A percentile compares a stretch with the other conserved stretches of the same genome.
Conservation (phyloP, 2,329 filamentous ascomycete species). For the Calonectria pseudoturangicola region DNA sequence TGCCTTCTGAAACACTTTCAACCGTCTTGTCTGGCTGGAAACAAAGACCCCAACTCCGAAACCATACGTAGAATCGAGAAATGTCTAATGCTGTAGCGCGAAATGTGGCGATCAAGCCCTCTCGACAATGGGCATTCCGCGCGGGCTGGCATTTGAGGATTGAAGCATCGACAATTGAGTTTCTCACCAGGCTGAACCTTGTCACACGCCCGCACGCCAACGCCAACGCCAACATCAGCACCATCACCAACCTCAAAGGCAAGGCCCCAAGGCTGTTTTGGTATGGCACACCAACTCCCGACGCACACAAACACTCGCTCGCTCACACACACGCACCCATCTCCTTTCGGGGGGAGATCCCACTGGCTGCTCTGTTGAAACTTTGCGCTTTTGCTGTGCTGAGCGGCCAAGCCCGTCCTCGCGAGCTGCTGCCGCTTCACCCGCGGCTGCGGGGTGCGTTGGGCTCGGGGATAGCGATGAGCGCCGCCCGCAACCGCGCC, state of each 20-base stretch:
- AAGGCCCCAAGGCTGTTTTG: not conserved
- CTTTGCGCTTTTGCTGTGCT: slow-evolving; percentile 5
- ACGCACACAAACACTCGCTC: slow-evolving; percentile 4
- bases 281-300: not conserved
- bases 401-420: slow-evolving; percentile 16
- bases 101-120: not conserved
- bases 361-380: not conserved
- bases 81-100: not conserved
- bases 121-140: not conserved
- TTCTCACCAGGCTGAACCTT: slow-evolving; percentile 35
- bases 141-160: not conserved
- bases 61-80: not conserved
- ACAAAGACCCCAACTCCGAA: not conserved
- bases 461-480: slow-evolving; percentile 37
- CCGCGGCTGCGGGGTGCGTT: slow-evolving; percentile 48
- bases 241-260: not conserved
- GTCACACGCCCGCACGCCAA: not conserved
- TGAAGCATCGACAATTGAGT: slow-evolving; percentile 25
- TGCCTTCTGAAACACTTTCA: slow-evolving; percentile 2
- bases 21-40: not conserved
- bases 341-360: not conserved
- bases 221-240: not conserved
- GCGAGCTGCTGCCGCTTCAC: slow-evolving; percentile 29
- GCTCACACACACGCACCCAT: not conserved
- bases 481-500: not conserved